phyloP scores from a whole-genome alignment of 2,329 filamentous ascomycete species.

The Colletotrichum acutatum region DNA sequence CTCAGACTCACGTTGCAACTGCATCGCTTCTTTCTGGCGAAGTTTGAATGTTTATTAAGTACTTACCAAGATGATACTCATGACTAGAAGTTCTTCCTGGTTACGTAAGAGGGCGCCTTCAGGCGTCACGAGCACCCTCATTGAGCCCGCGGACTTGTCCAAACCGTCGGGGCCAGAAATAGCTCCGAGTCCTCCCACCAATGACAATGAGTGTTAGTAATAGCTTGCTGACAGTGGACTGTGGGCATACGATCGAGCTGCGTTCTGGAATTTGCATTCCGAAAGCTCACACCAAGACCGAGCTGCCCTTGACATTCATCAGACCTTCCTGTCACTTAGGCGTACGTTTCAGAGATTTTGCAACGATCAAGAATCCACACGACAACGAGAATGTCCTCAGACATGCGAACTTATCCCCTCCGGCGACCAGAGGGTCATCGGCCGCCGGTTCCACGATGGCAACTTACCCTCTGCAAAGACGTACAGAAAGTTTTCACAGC shows the following conservation, averaged over 20 bases:
- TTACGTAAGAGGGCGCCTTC: too few relatives aligned
- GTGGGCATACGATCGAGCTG: not conserved
- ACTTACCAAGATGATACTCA: not conserved
- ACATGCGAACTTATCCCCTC: slow-evolving; percentile 42
- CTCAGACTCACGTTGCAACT: not conserved
- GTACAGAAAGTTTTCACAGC: slow-evolving; percentile 39
- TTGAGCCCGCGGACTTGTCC: not conserved
- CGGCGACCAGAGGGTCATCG: slow-evolving; percentile 42
- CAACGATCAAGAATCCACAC: too few relatives aligned
- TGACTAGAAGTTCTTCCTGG: not conserved
- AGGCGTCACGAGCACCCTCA: not conserved
- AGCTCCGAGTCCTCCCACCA: not conserved
- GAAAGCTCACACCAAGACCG: too few relatives aligned
- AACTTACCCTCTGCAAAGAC: slow-evolving; percentile 37
- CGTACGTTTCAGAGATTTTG: too few relatives aligned
- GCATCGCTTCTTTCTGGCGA: not conserved
- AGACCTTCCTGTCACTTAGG: too few relatives aligned
- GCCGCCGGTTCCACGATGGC: slow-evolving; percentile 45
- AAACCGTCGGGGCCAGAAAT: not conserved
- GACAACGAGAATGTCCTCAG: not conserved
- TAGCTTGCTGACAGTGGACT: not conserved
- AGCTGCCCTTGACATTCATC: too few relatives aligned
- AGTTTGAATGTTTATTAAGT: too few relatives aligned
- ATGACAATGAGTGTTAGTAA: not conserved
- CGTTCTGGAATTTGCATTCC: too few relatives aligned